A percentile compares a stretch with the other conserved stretches of the same genome.
These are phyloP conservation scores for Mycena haematopus DNA, from an alignment of 768 basidiomycete species.

Conservation along the genomic window DNA sequence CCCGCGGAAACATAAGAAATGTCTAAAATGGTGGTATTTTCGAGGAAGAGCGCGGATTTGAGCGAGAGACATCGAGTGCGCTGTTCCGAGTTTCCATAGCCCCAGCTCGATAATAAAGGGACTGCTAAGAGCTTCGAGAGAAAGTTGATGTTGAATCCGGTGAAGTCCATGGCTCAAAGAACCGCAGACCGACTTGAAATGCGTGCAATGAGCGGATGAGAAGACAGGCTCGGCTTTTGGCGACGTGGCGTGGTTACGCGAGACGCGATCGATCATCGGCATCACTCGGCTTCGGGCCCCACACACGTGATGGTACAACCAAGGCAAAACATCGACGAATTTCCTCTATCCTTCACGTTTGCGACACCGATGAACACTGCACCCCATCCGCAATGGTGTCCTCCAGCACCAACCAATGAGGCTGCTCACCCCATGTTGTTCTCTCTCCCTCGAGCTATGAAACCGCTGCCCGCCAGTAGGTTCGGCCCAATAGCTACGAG, in stretches of 20 bases:
- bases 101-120: slow-evolving; percentile 4
- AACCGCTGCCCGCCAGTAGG: slow-evolving; percentile 20
- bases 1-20: slow-evolving; percentile 16
- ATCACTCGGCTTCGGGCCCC: too few relatives aligned
- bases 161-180: slow-evolving; percentile 4
- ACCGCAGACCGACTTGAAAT: too few relatives aligned
- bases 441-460: slow-evolving; percentile 11
- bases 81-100: not conserved
- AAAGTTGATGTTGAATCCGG: slow-evolving; percentile 1
- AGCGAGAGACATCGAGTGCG: slow-evolving; percentile 15
- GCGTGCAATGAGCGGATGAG: too few relatives aligned
- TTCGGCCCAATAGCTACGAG: slow-evolving; percentile 11
- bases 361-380: slow-evolving; percentile 3
- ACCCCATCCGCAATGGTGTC: slow-evolving; percentile 7
- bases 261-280: too few relatives aligned
- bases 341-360: not conserved
- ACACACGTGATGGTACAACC: not conserved
- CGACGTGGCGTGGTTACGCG: too few relatives aligned
- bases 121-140: slow-evolving; percentile 1
- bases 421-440: slow-evolving; percentile 10
- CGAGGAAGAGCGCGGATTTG: slow-evolving; percentile 17
- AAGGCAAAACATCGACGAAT: not conserved
- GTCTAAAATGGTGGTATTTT: slow-evolving; percentile 21
- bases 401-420: not conserved
- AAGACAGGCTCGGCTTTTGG: too few relatives aligned